Conservation (phyloP, 2,329 filamentous ascomycete genomes). For the Aspergillus pseudoterreus region DNA sequence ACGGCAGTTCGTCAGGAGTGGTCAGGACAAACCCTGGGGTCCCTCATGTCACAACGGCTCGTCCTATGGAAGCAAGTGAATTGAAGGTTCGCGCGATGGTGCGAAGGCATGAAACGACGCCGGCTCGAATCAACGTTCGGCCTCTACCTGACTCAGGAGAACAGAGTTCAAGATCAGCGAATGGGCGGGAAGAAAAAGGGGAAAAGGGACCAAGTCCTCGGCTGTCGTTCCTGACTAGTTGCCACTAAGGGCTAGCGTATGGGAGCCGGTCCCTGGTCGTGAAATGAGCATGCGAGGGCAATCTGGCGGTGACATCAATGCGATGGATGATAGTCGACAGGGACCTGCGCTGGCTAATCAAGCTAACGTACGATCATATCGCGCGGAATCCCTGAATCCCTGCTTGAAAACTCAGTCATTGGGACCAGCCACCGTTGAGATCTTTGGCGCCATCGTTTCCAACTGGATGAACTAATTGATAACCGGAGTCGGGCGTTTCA, state of each 20-base stretch:
- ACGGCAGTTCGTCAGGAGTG: conserved; percentile 9
- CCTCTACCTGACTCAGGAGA: not conserved
- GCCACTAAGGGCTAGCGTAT: not conserved
- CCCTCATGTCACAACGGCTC: not conserved
- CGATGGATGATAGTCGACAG: not conserved
- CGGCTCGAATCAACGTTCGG: conserved; percentile 1
- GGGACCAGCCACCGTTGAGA: not conserved
- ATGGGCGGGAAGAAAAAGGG: not conserved
- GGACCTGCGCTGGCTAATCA: not conserved
- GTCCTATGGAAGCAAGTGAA: conserved; percentile 1
- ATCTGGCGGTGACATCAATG: conserved; percentile 6
- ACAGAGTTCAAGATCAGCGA: not conserved
- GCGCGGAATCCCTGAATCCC: not conserved
- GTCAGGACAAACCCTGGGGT: conserved; percentile 1
- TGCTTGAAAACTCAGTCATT: not conserved
- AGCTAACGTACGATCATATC: not conserved
- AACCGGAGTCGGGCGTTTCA: conserved; percentile 6
- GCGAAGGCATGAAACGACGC: not conserved
- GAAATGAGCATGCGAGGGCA: conserved; percentile 3
- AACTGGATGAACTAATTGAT: not conserved
- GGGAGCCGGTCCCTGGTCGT: conserved; percentile 3
- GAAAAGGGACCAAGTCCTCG: not conserved
- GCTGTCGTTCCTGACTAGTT: conserved; percentile 8
- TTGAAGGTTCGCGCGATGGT: not conserved
- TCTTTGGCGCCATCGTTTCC: not conserved